Conservation (phyloP, 169 alveolate genomes). For the Amoebophrya sp. region DNA sequence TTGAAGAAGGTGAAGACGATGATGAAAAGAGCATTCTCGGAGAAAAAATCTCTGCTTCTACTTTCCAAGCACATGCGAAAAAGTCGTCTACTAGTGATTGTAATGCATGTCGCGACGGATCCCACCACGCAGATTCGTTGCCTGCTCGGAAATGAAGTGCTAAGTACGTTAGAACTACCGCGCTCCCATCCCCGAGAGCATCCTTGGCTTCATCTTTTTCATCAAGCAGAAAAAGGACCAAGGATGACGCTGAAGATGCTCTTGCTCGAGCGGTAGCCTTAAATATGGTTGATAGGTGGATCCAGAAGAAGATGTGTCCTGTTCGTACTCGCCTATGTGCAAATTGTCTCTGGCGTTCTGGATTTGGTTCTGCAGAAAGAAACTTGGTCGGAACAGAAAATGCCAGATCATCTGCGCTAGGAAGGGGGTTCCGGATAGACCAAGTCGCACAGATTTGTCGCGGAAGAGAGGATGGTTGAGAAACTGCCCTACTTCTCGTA, state of each 20-base stretch:
- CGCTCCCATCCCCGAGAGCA: too few species aligned
- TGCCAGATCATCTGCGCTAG: background rate
- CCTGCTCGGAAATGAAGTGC: conserved; percentile 23
- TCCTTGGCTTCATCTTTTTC: too few species aligned
- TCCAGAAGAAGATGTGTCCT: background rate
- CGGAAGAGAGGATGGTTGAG: background rate
- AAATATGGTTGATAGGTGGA: too few species aligned
- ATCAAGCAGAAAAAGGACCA: too few species aligned
- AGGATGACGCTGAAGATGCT: too few species aligned
- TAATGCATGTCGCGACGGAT: conserved; percentile 20
- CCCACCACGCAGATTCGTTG: conserved; percentile 27
- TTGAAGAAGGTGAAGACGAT: background rate
- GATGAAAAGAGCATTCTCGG: conserved; percentile 6
- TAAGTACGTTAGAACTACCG: too few species aligned
- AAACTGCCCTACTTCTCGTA: background rate
- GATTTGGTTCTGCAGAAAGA: background rate
- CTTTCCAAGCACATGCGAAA: background rate
- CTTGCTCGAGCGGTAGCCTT: too few species aligned
- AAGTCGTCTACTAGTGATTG: background rate
- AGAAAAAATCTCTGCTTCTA: conserved; percentile 16
- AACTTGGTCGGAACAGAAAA: background rate
- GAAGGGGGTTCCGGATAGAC: background rate
- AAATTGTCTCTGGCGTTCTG: background rate
- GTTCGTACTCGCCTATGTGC: background rate
- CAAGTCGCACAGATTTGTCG: background rate